Evolutionary conservation across 2,329 filamentous ascomycete genomes (phyloP).

Genomic region (Fusarium subglutinans): DNA sequence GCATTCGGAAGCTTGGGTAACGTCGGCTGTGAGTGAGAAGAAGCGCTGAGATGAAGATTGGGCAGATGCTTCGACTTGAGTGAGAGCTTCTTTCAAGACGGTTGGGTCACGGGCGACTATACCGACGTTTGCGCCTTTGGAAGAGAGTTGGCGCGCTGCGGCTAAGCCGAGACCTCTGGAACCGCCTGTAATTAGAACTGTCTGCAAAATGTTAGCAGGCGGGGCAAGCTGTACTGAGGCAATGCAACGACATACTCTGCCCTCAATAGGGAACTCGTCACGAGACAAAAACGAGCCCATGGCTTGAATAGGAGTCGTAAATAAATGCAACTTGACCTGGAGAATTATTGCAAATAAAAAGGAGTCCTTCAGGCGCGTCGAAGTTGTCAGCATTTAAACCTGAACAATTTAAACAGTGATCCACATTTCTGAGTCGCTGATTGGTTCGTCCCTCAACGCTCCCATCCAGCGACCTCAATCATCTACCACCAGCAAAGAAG

Average conservation of each 20-base stretch:
- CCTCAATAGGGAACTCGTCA: slow-evolving; percentile 15
- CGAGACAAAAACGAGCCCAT: slow-evolving; percentile 15
- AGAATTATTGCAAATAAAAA: neutral
- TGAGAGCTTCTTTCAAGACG: slow-evolving; percentile 9
- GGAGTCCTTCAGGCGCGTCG: neutral
- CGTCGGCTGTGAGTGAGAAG: slow-evolving; percentile 11
- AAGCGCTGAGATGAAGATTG: slow-evolving; percentile 12
- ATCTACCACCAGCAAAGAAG: neutral
- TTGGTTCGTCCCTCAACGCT: neutral
- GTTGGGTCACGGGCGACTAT: slow-evolving; percentile 11
- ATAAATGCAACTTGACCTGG: neutral
- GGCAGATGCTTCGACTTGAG: slow-evolving; percentile 10
- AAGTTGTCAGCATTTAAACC: slow-evolving; percentile 16
- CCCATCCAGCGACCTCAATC: neutral
- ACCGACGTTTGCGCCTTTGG: slow-evolving; percentile 16
- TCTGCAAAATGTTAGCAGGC: neutral
- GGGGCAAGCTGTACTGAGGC: neutral
- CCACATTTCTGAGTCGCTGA: neutral
- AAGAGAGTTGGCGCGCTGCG: slow-evolving; percentile 23
- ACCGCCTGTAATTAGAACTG: slow-evolving; percentile 24
- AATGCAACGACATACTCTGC: neutral
- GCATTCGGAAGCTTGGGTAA: slow-evolving; percentile 16
- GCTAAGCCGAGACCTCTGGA: slow-evolving; percentile 24
- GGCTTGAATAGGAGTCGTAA: accelerated
- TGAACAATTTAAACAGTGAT: neutral